Base-by-base conservation (phyloP, 768 basidiomycete species). In the Cystofilobasidium ferigula region DNA sequence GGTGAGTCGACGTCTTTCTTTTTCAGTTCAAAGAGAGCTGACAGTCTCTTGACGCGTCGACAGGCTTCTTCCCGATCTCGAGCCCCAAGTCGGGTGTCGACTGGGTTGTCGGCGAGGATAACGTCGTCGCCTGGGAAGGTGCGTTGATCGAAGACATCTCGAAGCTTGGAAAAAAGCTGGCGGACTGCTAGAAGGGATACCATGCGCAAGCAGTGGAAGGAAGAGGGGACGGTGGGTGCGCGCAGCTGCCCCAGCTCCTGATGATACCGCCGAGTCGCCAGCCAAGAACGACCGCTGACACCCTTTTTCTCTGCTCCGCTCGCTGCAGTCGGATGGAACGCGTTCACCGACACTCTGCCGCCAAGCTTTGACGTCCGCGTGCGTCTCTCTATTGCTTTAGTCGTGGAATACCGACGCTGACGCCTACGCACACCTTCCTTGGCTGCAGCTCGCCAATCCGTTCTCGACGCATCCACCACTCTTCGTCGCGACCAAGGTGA, bases 401-500 rank as follows among this genome's bases (percentile, higher is more conserved):
- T 22, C 12, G 35, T 22, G 24, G 22, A 40, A 34, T 7, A 8
- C 22, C 14, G 35, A 18, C 7, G 28, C 12, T 8, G 35, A 35
- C 14, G 28, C 38, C 35, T 20, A 22, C 2, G 14, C n/a, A 8
- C 30, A 8, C n/a, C 28, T 26, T 30, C 24, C 36, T n/a, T n/a
- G n/a, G n/a, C 9, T 24, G 28, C 42, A 61, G 59, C 38, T 61
- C 38, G 28, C 38, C 20, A 18, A 26, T 2, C 61, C 61, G n/a
- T 47, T 62, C n/a, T 30, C 38, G 18, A 34, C 28, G 42, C 20
- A 47, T n/a, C 45, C 45, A 9, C 45, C 45, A 6, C 45, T 62
- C 1, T 62, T 53, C 48, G 16, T 62, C 20, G 62, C 45, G 18
- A 62, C 62, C 36, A 42, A 62, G 20, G n/a, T n/a, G n/a, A n/a